Evolutionary conservation across 192 early-diverging fungal genomes (phyloP).

Genomic region (Coemansia asiatica): DNA sequence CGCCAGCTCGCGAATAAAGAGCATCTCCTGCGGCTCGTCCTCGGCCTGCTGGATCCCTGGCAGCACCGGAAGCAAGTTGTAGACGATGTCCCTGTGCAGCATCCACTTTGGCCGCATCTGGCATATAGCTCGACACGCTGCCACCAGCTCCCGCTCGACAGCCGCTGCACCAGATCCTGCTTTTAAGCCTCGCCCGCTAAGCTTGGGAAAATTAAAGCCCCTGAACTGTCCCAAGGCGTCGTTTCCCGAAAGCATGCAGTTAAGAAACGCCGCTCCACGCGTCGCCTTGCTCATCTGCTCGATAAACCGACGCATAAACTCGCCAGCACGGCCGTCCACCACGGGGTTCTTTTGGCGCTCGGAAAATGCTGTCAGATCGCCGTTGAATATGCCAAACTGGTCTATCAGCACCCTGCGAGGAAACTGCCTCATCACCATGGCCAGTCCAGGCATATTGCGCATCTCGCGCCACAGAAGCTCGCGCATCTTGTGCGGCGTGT

Average conservation of each 20-base stretch:
- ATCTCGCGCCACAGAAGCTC: conserved; percentile 15
- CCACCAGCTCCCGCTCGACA: conserved; percentile 30
- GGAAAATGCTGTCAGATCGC: conserved; percentile 30
- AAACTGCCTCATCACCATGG: conserved; percentile 12
- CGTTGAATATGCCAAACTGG: conserved; percentile 45
- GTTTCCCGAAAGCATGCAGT: conserved; percentile 34
- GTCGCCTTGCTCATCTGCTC: conserved; percentile 19
- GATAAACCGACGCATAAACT: conserved; percentile 23
- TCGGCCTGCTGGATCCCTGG: conserved; percentile 11
- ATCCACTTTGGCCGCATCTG: conserved; percentile 21
- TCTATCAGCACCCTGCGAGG: conserved; percentile 22
- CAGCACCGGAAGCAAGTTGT: conserved; percentile 32
- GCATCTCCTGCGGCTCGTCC: conserved; percentile 14
- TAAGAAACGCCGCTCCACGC: conserved; percentile 33
- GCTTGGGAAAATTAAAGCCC: conserved; percentile 43
- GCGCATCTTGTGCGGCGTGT: conserved; percentile 28
- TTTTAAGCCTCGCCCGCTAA: conserved; percentile 4
- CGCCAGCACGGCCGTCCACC: conserved; percentile 15
- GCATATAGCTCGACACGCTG: conserved; percentile 18
- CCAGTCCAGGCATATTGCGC: conserved; percentile 15
- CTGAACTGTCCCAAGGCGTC: conserved; percentile 33
- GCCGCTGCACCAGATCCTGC: conserved; percentile 9
- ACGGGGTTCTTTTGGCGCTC: conserved; percentile 14
- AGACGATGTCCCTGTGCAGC: conserved; percentile 26
- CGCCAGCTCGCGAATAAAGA: conserved; percentile 19